Conservation (phyloP, 2,329 filamentous ascomycete species). For the Epichloe hybrida region DNA sequence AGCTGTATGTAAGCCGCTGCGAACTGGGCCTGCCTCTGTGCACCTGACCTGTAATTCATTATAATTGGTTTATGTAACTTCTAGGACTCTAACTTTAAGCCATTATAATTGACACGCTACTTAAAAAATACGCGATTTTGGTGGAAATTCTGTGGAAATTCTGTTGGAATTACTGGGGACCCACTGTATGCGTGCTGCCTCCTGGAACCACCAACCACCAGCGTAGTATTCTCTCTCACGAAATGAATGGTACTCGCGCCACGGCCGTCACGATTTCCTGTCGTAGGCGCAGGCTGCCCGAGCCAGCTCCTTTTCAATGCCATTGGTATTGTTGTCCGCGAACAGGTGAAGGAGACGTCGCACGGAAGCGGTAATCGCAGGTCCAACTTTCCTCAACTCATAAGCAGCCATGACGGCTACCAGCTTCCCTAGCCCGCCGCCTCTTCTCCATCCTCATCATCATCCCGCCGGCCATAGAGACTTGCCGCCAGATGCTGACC, state of each 20-base stretch:
- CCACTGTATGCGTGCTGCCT: too few species aligned
- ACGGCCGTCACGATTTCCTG: not conserved
- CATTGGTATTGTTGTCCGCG: not conserved
- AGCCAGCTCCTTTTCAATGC: not conserved
- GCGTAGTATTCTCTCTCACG: not conserved
- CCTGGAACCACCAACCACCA: too few species aligned
- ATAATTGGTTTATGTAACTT: too few species aligned
- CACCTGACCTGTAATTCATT: too few species aligned
- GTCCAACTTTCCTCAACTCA: not conserved
- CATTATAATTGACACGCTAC: too few species aligned
- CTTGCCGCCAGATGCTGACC: not conserved
- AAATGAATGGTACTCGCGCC: not conserved
- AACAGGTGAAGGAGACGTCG: too few species aligned
- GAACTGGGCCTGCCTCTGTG: too few species aligned
- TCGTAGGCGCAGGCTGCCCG: not conserved
- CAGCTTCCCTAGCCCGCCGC: not conserved
- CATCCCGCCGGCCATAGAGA: not conserved
- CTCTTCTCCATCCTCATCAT: not conserved
- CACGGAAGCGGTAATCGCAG: not conserved
- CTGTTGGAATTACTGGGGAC: too few species aligned
- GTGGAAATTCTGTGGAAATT: too few species aligned
- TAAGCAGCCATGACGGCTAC: not conserved
- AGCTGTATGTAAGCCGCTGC: too few species aligned
- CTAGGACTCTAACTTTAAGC: too few species aligned
- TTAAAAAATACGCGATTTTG: too few species aligned